A percentile compares a stretch with the other conserved stretches of the same genome.
Conservation (phyloP, 495 filamentous ascomycete genomes). For the Cairneyella variabilis region DNA sequence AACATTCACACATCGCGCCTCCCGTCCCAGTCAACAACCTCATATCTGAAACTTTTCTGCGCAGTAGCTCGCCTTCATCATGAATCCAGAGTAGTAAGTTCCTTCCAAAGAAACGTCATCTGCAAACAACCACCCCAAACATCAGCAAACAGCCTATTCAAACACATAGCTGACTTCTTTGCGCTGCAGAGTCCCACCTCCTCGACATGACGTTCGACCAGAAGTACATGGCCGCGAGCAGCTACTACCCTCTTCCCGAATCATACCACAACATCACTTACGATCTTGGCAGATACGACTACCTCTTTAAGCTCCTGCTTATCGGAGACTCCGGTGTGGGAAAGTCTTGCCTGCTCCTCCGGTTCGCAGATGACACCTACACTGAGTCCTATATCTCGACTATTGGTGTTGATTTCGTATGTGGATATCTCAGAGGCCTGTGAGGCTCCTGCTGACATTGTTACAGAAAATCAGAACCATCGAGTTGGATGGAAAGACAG, state of each 20-base stretch:
- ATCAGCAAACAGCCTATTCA: slow-evolving; percentile 2
- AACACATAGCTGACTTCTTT: slow-evolving; percentile 22
- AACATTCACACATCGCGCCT: slow-evolving; percentile 12
- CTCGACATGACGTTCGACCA: slow-evolving; percentile 10
- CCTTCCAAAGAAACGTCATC: slow-evolving; percentile 6
- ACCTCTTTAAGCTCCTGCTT: slow-evolving; percentile 99
- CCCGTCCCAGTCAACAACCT: slow-evolving; percentile 3
- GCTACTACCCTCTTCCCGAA: slow-evolving; percentile 2
- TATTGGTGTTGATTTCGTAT: slow-evolving; percentile 98
- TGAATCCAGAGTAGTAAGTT: slow-evolving; percentile 95
- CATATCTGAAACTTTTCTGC: neutral
- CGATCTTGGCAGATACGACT: slow-evolving; percentile 80
- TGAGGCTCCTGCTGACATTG: slow-evolving; percentile 23
- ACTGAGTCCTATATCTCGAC: slow-evolving; percentile 99
- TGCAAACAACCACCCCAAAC: slow-evolving; percentile 13
- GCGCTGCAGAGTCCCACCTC: slow-evolving; percentile 20
- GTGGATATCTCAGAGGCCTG: slow-evolving; percentile 29
- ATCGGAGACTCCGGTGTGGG: slow-evolving; percentile 99
- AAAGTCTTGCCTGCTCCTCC: slow-evolving; percentile 97
- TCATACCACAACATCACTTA: slow-evolving; percentile 15
- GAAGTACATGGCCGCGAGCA: slow-evolving; percentile 3
- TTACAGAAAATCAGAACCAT: slow-evolving; percentile 98
- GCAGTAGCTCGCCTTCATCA: slow-evolving; percentile 38
- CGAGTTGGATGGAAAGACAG: slow-evolving; percentile 98
- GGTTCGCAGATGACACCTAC: slow-evolving; percentile 99